Evolutionary conservation across 2,329 filamentous ascomycete genomes (phyloP).

Genomic region (Neospermospora avenae): DNA sequence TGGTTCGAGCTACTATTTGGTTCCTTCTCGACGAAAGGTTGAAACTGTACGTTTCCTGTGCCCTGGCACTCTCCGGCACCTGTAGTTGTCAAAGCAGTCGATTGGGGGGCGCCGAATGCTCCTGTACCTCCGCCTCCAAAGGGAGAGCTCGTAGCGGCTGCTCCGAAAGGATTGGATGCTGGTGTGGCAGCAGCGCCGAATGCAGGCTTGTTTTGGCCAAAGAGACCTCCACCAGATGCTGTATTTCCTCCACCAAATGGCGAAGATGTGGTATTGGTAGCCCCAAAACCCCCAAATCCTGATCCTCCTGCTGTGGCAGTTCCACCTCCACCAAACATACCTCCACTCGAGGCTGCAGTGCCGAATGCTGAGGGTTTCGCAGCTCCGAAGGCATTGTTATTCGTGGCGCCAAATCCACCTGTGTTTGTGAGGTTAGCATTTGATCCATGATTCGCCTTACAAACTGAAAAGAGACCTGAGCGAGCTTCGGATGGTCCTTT

Average conservation of each 20-base stretch:
- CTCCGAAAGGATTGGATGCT: constrained; percentile 30
- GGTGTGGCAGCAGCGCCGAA: constrained; percentile 34
- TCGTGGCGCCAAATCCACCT: constrained; percentile 44
- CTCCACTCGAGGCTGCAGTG: constrained; percentile 40
- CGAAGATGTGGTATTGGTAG: constrained; percentile 33
- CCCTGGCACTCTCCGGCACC: constrained; percentile 60
- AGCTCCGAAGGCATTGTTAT: constrained; percentile 31
- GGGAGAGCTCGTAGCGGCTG: constrained; percentile 31
- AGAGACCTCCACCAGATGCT: constrained; percentile 29
- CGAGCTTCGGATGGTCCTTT: neutral
- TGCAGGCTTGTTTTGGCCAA: constrained; percentile 29
- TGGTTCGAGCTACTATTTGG: constrained; percentile 49
- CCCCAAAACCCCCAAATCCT: constrained; percentile 45
- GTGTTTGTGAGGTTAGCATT: constrained; percentile 23
- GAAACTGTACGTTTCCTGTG: constrained; percentile 67
- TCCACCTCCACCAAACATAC: constrained; percentile 50
- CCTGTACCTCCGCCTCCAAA: constrained; percentile 35
- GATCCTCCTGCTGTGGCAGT: constrained; percentile 33
- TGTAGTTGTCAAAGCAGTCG: constrained; percentile 43
- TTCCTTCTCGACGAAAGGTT: constrained; percentile 72
- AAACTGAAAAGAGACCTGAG: neutral
- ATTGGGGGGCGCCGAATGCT: constrained; percentile 41
- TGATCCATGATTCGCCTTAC: neutral
- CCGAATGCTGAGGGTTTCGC: constrained; percentile 46
- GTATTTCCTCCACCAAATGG: constrained; percentile 27